phyloP scores from a whole-genome alignment of 495 filamentous ascomycete genomes.

The Penicillium steckii region DNA sequence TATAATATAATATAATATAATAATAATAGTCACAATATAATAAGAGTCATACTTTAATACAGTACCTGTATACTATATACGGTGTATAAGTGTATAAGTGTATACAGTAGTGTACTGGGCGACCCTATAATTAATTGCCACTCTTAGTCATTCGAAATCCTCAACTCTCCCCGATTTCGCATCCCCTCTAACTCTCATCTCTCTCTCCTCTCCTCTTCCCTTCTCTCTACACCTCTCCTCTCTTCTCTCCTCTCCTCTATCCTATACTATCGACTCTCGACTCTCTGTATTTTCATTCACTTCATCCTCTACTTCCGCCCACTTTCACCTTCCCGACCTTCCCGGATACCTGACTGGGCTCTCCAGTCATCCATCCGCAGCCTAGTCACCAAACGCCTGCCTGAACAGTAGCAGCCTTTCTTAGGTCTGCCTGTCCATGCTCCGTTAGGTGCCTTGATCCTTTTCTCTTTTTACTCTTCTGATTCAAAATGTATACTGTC shows the following conservation, averaged over 20 bases:
- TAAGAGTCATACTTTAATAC: too few species aligned
- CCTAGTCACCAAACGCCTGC: conserved; percentile 22
- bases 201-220: conserved; percentile 2
- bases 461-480: not conserved
- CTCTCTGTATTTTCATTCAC: not conserved
- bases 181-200: not conserved
- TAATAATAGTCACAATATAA: not conserved
- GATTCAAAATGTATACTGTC: conserved; percentile 34
- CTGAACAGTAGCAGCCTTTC: conserved; percentile 15
- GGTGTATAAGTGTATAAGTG: too few species aligned
- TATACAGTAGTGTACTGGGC: not conserved
- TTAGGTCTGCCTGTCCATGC: conserved; percentile 24
- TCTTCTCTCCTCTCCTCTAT: not conserved
- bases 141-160: conserved; percentile 16
- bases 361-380: conserved; percentile 2
- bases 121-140: too few species aligned
- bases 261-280: not conserved
- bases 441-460: conserved; percentile 22
- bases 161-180: conserved; percentile 8
- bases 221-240: not conserved
- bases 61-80: too few species aligned
- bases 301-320: not conserved
- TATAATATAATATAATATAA: not conserved
- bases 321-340: conserved; percentile 4
- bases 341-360: conserved; percentile 4